Base-by-base conservation (phyloP, 148 eudicot species). In the Persicaria maculosa region DNA sequence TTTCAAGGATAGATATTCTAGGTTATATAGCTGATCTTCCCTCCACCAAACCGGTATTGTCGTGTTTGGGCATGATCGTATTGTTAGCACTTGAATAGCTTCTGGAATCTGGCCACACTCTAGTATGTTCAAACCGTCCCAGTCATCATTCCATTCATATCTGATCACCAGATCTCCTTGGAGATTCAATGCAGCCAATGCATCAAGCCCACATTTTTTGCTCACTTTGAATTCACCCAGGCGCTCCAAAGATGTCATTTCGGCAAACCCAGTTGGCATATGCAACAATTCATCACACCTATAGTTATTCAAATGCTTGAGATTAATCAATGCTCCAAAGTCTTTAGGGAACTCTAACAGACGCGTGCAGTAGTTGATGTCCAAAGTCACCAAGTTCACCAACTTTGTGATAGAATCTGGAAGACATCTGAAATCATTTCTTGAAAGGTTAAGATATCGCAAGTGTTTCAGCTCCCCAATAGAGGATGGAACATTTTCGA, bases 401-500 rank as follows among this genome's bases (percentile, higher is more conserved):
- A 83, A 77, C 46, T 76, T 78, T 36, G 81, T 65, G 15, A 84
- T 74, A 5, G 84, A 74, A 6, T 72, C 59, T 0, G 83, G 81
- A 0, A 82, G 75, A 1, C 1, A 9, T 11, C 9, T 31, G 0
- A 68, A n/a, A 4, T 16, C 15, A 47, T 75, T 78, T 8, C 4
- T 0, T 22, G 79, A 78, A 8, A 81, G 81, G 50, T 83, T 71
- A 14, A 87, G 77, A 62, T 72, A 81, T 62, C 90, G 83, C 47
- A 87, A 79, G 44, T 81, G 7, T 0, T 43, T 53, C 19, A 62
- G 6, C 14, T 62, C 44, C 44, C 68, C 68, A 11, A 62, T 62
- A 10, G 68, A 1, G 1, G 16, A 25, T 31, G 68, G 5, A 31
- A 62, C 16, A 3, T 11, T 62, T 44, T 62, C 16, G 0, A 62